Evolutionary conservation across 2,329 filamentous ascomycete species (phyloP).

Genomic region (Stagonosporopsis tanaceti): DNA sequence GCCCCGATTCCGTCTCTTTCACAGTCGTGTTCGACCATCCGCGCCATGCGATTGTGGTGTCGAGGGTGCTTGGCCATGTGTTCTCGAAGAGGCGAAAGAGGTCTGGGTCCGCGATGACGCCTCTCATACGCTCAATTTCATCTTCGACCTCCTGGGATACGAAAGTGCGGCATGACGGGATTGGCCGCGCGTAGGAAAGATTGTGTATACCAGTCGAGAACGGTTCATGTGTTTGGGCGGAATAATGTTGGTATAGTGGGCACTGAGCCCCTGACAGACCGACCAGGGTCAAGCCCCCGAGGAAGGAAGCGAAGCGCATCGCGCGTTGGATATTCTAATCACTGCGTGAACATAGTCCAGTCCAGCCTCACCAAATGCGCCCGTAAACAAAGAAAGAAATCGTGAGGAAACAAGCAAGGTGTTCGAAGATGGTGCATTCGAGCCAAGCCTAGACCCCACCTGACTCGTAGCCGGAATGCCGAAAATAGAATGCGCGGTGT

Average conservation of each 20-base stretch:
- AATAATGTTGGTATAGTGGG: slow-evolving; percentile 55
- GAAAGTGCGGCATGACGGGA: slow-evolving; percentile 56
- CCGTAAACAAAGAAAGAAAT: neutral
- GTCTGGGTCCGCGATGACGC: slow-evolving; percentile 61
- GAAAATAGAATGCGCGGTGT: slow-evolving; percentile 1
- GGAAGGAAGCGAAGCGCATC: slow-evolving; percentile 15
- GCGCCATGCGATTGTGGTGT: slow-evolving; percentile 75
- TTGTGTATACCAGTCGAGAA: slow-evolving; percentile 53
- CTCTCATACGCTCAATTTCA: slow-evolving; percentile 43
- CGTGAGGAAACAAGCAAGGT: neutral
- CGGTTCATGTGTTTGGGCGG: slow-evolving; percentile 51
- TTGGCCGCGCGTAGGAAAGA: slow-evolving; percentile 55
- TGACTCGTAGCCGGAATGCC: slow-evolving; percentile 3
- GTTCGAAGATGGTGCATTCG: neutral
- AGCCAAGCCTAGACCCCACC: neutral
- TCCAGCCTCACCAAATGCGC: neutral
- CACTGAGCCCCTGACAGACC: slow-evolving; percentile 46
- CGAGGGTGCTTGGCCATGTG: slow-evolving; percentile 77
- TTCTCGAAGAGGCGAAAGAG: slow-evolving; percentile 75
- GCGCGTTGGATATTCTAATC: neutral
- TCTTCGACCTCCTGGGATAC: slow-evolving; percentile 52
- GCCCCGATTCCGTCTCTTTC: slow-evolving; percentile 7
- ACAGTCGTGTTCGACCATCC: slow-evolving; percentile 62
- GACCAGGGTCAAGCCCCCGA: slow-evolving; percentile 20
- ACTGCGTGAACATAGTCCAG: slow-evolving; percentile 7